Evolutionary conservation across 2,329 filamentous ascomycete species (phyloP).

Genomic region (Alternaria arborescens): DNA sequence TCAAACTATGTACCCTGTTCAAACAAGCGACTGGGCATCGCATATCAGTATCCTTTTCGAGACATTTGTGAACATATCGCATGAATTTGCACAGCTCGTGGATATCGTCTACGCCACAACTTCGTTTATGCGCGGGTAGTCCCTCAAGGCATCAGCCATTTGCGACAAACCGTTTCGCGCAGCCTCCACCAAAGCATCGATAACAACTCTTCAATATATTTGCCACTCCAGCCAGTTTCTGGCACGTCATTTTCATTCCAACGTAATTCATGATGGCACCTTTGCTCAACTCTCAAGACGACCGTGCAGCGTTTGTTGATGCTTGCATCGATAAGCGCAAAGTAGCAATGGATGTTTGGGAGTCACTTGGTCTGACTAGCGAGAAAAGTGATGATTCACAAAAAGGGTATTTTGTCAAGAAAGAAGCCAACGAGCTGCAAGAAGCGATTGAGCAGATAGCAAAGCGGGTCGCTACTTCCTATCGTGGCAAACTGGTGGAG

Average conservation of each 20-base stretch:
- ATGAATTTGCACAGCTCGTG: slow-evolving; percentile 10
- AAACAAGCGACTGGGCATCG: slow-evolving; percentile 11
- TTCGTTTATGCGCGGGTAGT: slow-evolving; percentile 1
- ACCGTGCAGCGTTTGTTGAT: slow-evolving; percentile 16
- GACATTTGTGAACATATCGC: not conserved
- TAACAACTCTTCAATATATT: not conserved
- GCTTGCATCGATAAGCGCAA: slow-evolving; percentile 17
- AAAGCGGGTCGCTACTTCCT: slow-evolving; percentile 1
- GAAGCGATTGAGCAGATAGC: slow-evolving; percentile 17
- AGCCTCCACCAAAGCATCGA: not conserved
- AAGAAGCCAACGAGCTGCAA: slow-evolving; percentile 18
- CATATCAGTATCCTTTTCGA: not conserved
- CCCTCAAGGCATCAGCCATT: slow-evolving; percentile 5
- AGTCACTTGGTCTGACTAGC: slow-evolving; percentile 18
- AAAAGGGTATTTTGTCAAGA: slow-evolving; percentile 11
- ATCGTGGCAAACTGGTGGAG: slow-evolving; percentile 3
- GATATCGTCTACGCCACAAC: not conserved
- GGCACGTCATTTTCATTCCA: not conserved
- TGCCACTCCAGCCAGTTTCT: not conserved
- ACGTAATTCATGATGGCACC: slow-evolving; percentile 5
- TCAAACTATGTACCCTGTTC: not conserved
- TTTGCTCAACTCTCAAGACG: slow-evolving; percentile 9
- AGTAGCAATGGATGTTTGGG: slow-evolving; percentile 7
- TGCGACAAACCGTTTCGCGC: not conserved
- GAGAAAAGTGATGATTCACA: not conserved